These are phyloP conservation scores for Thalassia testudinum DNA, from an alignment of 116 monocot species.

Conservation along the genomic window DNA sequence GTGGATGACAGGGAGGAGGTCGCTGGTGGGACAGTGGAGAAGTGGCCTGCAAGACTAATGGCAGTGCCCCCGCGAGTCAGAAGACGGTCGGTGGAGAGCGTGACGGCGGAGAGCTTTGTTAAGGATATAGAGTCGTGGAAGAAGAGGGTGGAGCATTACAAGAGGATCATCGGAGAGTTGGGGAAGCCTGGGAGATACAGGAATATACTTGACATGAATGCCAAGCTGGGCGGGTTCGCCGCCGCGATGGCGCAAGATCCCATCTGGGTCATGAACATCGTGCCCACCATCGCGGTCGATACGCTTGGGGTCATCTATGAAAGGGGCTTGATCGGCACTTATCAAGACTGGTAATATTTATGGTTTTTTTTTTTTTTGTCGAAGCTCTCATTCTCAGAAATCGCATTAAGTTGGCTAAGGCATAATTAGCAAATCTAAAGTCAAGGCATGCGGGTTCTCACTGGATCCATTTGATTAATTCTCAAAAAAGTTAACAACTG, in stretches of 20 bases:
- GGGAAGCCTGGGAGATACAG: conserved; percentile 38
- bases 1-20: too few relatives aligned
- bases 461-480: background rate
- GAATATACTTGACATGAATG: conserved; percentile 97
- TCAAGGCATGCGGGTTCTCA: background rate
- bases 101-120: too few relatives aligned
- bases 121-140: conserved; percentile 17
- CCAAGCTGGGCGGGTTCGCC: conserved; percentile 82
- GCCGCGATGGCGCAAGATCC: conserved; percentile 49
- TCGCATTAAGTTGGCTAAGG: too few relatives aligned
- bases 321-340: conserved; percentile 33
- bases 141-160: conserved; percentile 63
- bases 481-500: too few relatives aligned
- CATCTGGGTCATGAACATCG: conserved; percentile 93
- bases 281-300: conserved; percentile 52
- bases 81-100: too few relatives aligned
- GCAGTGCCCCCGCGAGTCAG: too few relatives aligned
- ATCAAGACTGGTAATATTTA: conserved; percentile 28
- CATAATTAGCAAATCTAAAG: too few relatives aligned
- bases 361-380: background rate
- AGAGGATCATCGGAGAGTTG: conserved; percentile 52
- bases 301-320: conserved; percentile 33
- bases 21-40: too few relatives aligned
- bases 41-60: too few relatives aligned
- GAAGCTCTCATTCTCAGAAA: too few relatives aligned